Conservation (phyloP, 2,329 filamentous ascomycete species). For the Fusarium sp. region DNA sequence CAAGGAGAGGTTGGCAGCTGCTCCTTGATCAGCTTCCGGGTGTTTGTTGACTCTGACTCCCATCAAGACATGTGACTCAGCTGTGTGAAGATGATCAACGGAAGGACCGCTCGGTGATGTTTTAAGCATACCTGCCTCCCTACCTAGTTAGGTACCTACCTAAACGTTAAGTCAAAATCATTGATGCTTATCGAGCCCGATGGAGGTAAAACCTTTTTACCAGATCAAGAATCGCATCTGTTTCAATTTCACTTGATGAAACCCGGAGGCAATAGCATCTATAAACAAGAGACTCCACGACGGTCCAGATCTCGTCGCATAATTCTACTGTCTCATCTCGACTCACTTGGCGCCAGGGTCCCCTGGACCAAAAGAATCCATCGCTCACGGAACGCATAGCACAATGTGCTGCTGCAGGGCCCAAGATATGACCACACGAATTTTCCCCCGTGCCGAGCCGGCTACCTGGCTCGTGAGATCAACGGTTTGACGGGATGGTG, state of each 20-base stretch:
- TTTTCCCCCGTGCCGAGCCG: neutral
- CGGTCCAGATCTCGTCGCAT: conserved; percentile 32
- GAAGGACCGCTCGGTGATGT: neutral
- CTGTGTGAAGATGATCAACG: neutral
- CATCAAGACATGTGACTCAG: neutral
- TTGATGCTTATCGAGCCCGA: neutral
- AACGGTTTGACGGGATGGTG: neutral
- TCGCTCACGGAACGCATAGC: conserved; percentile 3
- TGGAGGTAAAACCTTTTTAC: neutral
- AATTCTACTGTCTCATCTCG: conserved; percentile 4
- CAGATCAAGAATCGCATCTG: conserved; percentile 8
- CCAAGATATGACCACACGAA: conserved; percentile 18
- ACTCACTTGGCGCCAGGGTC: conserved; percentile 9
- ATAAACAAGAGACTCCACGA: neutral
- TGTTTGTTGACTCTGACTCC: neutral
- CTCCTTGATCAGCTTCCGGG: neutral
- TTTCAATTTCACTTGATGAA: conserved; percentile 27
- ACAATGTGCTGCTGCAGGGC: conserved; percentile 5
- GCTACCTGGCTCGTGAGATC: neutral
- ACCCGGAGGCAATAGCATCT: conserved; percentile 16
- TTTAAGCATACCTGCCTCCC: neutral
- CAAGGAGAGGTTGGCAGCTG: neutral
- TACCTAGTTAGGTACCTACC: neutral
- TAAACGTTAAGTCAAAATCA: neutral
- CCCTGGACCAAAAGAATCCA: conserved; percentile 13